Evolutionary conservation across 176 grass and related monocot species (phyloP).

Genomic region (Oryza meridionalis): DNA sequence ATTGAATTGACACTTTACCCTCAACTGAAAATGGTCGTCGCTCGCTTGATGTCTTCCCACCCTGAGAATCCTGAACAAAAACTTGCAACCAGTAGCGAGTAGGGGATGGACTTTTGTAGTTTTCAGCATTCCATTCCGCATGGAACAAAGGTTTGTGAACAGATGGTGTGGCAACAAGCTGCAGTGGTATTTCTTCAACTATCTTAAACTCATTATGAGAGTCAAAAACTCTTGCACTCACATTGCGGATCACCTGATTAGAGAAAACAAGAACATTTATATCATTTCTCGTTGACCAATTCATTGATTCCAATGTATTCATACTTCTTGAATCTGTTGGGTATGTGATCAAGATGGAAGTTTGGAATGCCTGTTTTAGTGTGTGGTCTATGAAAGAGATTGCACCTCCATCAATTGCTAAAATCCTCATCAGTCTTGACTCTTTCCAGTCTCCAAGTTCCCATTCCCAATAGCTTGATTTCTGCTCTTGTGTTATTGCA

Average conservation of each 20-base stretch:
- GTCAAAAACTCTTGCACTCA: conserved; percentile 82
- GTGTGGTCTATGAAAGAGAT: conserved; percentile 72
- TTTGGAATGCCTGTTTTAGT: conserved; percentile 52
- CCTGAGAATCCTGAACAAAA: conserved; percentile 61
- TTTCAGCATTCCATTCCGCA: conserved; percentile 90
- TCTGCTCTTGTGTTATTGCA: conserved; percentile 30
- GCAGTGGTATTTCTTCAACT: conserved; percentile 83
- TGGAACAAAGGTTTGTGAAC: conserved; percentile 65
- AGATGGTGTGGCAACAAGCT: conserved; percentile 39
- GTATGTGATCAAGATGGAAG: conserved; percentile 73
- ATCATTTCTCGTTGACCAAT: conserved; percentile 64
- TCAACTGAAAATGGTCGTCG: conserved; percentile 75
- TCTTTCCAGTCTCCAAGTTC: conserved; percentile 98
- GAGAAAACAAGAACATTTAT: conserved; percentile 94
- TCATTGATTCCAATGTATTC: conserved; percentile 56
- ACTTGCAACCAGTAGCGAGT: conserved; percentile 84
- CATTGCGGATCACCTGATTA: conserved; percentile 54
- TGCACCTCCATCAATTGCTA: conserved; percentile 73
- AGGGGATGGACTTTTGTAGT: conserved; percentile 64
- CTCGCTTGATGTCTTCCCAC: conserved; percentile 56
- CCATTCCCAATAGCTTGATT: conserved; percentile 88
- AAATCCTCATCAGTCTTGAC: conserved; percentile 76
- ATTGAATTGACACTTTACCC: conserved; percentile 47
- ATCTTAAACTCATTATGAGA: conserved; percentile 72
- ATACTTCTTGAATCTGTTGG: conserved; percentile 89